These are phyloP conservation scores for Chlorella vulgaris DNA, from an alignment of 139 green algal genomes.

Conservation along the genomic window DNA sequence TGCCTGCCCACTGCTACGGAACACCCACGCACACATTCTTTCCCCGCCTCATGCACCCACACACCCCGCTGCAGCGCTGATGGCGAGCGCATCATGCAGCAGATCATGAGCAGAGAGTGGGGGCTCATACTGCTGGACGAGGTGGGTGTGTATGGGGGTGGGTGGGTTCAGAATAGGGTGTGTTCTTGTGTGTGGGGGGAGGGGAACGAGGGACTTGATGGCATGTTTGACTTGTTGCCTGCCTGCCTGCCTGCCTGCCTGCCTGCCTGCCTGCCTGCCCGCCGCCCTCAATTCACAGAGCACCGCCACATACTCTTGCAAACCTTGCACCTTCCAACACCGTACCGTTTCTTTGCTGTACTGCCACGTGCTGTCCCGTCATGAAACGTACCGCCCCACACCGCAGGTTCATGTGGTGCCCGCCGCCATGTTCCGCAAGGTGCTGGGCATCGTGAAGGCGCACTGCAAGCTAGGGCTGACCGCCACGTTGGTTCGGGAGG, in stretches of 20 bases:
- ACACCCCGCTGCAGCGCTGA: not conserved
- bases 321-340: too few species aligned
- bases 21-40: too few species aligned
- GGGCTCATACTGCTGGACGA: constrained; percentile 97
- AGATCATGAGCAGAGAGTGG: constrained; percentile 91
- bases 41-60: too few species aligned
- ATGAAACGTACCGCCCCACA: not conserved
- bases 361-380: too few species aligned
- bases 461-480: constrained; percentile 99
- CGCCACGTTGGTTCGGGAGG: constrained; percentile 97
- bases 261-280: not conserved
- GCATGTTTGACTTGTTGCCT: not conserved
- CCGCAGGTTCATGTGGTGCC: constrained; percentile 94
- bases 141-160: not conserved
- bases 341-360: too few species aligned
- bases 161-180: too few species aligned
- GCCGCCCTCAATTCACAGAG: not conserved
- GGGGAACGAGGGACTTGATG: not conserved
- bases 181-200: not conserved
- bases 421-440: constrained; percentile 93
- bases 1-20: too few species aligned
- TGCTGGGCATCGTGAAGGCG: constrained; percentile 91
- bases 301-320: too few species aligned
- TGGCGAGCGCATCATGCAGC: constrained; percentile 58
- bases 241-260: not conserved